Evolutionary conservation across 495 filamentous ascomycete species (phyloP).

Genomic region (Hapsidospora chrysogenum): DNA sequence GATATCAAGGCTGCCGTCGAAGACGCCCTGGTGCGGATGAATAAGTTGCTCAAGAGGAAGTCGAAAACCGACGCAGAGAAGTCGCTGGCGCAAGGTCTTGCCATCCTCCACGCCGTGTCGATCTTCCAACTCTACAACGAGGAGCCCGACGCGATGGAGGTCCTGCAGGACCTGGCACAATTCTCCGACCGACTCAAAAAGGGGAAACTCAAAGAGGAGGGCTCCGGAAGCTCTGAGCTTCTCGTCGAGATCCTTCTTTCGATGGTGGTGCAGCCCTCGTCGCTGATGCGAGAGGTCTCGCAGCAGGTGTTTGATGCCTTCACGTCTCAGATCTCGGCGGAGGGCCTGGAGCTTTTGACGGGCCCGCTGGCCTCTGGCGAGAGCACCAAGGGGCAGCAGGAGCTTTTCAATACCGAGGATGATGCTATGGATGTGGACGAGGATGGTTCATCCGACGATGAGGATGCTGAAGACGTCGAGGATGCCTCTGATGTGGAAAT

Average conservation of each 20-base stretch:
- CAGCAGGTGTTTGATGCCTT: slow-evolving; percentile 76
- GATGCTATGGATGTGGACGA: slow-evolving; percentile 29
- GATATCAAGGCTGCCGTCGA: slow-evolving; percentile 41
- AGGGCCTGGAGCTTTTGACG: slow-evolving; percentile 56
- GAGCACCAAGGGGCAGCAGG: slow-evolving; percentile 63
- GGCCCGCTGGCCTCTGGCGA: slow-evolving; percentile 65
- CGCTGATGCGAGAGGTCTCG: slow-evolving; percentile 69
- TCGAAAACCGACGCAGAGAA: slow-evolving; percentile 19
- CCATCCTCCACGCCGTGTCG: slow-evolving; percentile 69
- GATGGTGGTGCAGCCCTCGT: slow-evolving; percentile 73
- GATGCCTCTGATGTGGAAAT: slow-evolving; percentile 30
- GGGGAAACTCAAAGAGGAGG: slow-evolving; percentile 11
- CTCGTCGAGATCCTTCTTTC: slow-evolving; percentile 77
- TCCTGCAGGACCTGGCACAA: slow-evolving; percentile 17
- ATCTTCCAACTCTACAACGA: slow-evolving; percentile 81
- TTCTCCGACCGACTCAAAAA: slow-evolving; percentile 40
- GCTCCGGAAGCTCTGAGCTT: slow-evolving; percentile 48
- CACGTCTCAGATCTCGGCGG: slow-evolving; percentile 48
- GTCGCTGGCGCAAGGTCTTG: slow-evolving; percentile 41
- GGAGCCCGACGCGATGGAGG: slow-evolving; percentile 55
- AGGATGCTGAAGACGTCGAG: slow-evolving; percentile 21
- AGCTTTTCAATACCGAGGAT: slow-evolving; percentile 64
- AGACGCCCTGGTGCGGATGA: slow-evolving; percentile 45
- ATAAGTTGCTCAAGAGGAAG: slow-evolving; percentile 47
- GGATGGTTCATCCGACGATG: slow-evolving; percentile 16